Base-by-base conservation (phyloP, 2,329 filamentous ascomycete species). In the Trichoderma aggressivum region DNA sequence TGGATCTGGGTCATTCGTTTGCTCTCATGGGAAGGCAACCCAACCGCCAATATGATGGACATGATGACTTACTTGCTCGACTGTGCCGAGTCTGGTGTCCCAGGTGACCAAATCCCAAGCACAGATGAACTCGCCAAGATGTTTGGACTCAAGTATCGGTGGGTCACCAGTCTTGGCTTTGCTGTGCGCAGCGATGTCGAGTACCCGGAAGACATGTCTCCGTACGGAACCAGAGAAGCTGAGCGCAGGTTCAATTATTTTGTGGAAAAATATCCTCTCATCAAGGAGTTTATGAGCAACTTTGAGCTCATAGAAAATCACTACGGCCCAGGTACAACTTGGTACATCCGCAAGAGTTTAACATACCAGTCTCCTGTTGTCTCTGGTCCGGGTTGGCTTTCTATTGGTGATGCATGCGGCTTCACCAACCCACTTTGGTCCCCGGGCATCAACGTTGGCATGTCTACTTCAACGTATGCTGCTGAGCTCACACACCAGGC, bases 351-450 rank as follows among this genome's bases (percentile, higher is more conserved):
- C 63, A 67, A 67, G 63, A 56, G n/a, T 34, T 50, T 67, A 16
- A 67, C 63, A 21, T 67, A 67, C n/a, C 63, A 67, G 32, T 67
- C 63, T 56, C 63, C 63, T 32, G 63, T 67, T 34, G 63, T 67
- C n/a, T 67, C 63, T 26, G 63, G 63, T 14, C 43, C 63, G 18
- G 63, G 63, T 24, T 67, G 63, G 63, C 12, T 67, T 18, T 47
- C 63, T 26, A 67, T 67, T 58, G 63, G 63, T 26, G 63, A 67
- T 21, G 63, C 63, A 8, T 55, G 43, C 58, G 63, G 63, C 18
- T 67, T 67, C 50, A 67, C 63, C 16, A 67, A 67, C 14, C 63
- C 63, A 7, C 30, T 67, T 21, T 36, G 50, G 28, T 67, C 63
- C 14, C 63, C 63, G 7, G 63, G 63, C 21, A 67, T 67, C 14